Base-by-base conservation (phyloP, 164 flowering plant genomes). In the Berberis vulgaris region DNA sequence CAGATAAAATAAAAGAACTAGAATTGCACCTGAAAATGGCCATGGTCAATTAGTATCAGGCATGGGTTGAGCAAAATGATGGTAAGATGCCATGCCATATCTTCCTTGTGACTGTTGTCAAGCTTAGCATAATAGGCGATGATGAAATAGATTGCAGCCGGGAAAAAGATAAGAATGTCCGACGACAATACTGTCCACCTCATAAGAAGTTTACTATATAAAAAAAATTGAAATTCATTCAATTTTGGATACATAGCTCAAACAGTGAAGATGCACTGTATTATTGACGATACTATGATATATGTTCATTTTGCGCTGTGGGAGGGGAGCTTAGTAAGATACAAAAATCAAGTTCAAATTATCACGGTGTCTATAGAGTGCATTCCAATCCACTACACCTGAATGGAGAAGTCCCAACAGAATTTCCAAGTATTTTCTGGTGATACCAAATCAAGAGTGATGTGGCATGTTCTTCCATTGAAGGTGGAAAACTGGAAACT, bases 11-110 rank as follows among this genome's bases (percentile, higher is more conserved):
- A 13, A 56, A 13, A 41, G 7, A 2, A 58, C 26, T 44, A 11
- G 43, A 11, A 57, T n/a, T 50, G 57, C 57, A 94, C 99, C 99
- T 94, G 99, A 79, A 91, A 94, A 83, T 94, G 98, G 45, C 97
- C 99, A 74, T 94, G 99, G 76, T 94, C 97, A 66, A 89, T 87
- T 63, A 94, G 63, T 65, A 94, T 80, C 69, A 89, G 73, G 53
- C 92, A 85, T 38, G 99, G 96, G 65, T 77, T 86, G 40, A 94
- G 77, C 43, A 91, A 73, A 69, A 94, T 74, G 73, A 94, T 68
- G 4, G 86, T 81, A 54, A 80, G 78, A 56, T 81, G 96, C 96
- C 97, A 91, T n/a, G 82, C 80, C 64, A 70, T 60, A 38, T 81
- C 80, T 71, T 82, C 78, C 62, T 66, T 82, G 8, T 54, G 41